Evolutionary conservation across 2,329 filamentous ascomycete genomes (phyloP), one percentile per base, ranked within the genome.

Genomic region (Torrubiella hemipterigena): DNA sequence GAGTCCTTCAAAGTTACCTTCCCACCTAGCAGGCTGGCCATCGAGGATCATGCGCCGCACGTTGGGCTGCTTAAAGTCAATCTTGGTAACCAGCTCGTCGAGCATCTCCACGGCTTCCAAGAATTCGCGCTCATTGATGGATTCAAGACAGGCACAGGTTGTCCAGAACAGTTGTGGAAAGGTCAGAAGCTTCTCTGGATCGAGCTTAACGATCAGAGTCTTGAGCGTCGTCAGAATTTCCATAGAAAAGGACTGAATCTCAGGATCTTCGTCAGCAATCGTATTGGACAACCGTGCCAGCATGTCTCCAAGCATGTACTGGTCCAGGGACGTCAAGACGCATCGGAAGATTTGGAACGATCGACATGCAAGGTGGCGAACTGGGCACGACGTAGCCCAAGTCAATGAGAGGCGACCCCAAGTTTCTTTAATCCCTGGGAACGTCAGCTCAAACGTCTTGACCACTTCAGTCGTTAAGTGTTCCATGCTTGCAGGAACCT

Each of bases 151-250:
- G 9, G 91, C 91, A 46, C 87, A 95, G 0, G 84, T 94, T 1
- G 89, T 93, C 93, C 93, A 98, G 56, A 98, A 96, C 1, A 98
- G 64, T 47, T 96, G 89, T 2, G 91, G 91, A 42, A 94, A 95
- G n/a, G 77, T 76, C 29, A 93, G 58, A 3, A 98, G 66, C 49
- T 87, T 81, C 22, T 81, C 72, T 1, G 81, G 68, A 14, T 87
- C 78, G 17, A 96, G 62, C 33, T 89, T 91, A 42, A 77, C 72
- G 35, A 98, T 93, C 27, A 98, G 80, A 0, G 86, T 86, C 49
- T 93, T 87, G 31, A 98, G 56, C 0, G 93, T 98, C 0, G 87
- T 95, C 32, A 98, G 58, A 35, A 98, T 96, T 51, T 98, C 93
- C 79, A 96, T 89, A 0, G 91, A 93, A 48, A 98, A 98, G 0